Percentiles rank a stretch among this genome's conserved stretches.
Conservation (phyloP, 2,329 filamentous ascomycete genomes). For the Trichophyton rubrum region DNA sequence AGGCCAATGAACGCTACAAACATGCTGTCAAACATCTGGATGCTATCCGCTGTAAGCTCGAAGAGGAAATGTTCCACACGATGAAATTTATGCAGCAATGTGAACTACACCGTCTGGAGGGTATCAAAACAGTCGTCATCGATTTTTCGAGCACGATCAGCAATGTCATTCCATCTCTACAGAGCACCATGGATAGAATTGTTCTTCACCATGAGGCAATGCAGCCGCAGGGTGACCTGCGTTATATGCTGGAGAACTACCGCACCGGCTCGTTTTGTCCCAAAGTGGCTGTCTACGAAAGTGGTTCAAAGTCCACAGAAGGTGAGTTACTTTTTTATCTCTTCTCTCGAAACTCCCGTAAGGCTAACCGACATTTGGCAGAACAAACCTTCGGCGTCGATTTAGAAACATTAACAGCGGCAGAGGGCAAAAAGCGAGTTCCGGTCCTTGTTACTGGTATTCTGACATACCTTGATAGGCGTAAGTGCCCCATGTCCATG, state of each 20-base stretch:
- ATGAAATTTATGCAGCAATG: slow-evolving; percentile 94
- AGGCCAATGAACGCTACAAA: slow-evolving; percentile 92
- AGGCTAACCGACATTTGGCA: slow-evolving; percentile 15
- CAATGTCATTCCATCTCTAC: slow-evolving; percentile 92
- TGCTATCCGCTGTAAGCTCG: slow-evolving; percentile 80
- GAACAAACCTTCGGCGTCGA: slow-evolving; percentile 97
- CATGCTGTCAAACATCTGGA: slow-evolving; percentile 73
- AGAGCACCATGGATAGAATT: slow-evolving; percentile 96
- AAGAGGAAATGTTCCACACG: slow-evolving; percentile 86
- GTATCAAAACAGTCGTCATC: slow-evolving; percentile 93
- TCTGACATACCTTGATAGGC: slow-evolving; percentile 86
- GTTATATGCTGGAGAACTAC: slow-evolving; percentile 94
- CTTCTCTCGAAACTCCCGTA: background rate
- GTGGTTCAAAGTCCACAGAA: slow-evolving; percentile 97
- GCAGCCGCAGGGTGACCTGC: slow-evolving; percentile 78
- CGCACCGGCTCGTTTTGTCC: slow-evolving; percentile 86
- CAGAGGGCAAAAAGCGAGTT: slow-evolving; percentile 79
- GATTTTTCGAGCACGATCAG: slow-evolving; percentile 96
- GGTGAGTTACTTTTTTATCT: slow-evolving; percentile 28
- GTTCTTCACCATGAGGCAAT: slow-evolving; percentile 98
- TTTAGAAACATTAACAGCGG: slow-evolving; percentile 83
- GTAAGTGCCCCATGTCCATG: slow-evolving; percentile 23
- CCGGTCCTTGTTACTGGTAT: slow-evolving; percentile 85
- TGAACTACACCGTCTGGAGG: slow-evolving; percentile 88
- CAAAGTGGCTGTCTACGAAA: slow-evolving; percentile 86